Conservation (phyloP, 495 filamentous ascomycete genomes). For the Schizothecium vesticola region DNA sequence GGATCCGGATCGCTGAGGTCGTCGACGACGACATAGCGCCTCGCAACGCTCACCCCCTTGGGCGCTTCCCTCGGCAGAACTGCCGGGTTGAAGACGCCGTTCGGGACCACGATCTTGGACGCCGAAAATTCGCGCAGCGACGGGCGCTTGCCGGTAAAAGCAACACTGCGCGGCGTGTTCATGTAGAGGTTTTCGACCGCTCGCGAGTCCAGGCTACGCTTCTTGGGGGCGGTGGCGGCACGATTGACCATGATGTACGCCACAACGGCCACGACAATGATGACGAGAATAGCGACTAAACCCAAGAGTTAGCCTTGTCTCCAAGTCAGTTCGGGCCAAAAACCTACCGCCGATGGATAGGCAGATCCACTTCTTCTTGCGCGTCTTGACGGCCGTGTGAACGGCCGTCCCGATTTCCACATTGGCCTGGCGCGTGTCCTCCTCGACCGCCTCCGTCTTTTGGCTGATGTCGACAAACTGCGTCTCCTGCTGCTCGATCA, state of each 20-base stretch:
- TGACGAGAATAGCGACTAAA: slow-evolving; percentile 44
- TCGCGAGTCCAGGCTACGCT: slow-evolving; percentile 22
- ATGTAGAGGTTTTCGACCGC: slow-evolving; percentile 28
- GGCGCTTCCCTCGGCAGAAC: background rate
- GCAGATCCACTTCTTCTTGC: slow-evolving; percentile 98
- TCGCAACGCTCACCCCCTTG: background rate
- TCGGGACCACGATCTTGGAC: slow-evolving; percentile 21
- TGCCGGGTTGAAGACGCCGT: slow-evolving; percentile 7
- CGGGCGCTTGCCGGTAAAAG: slow-evolving; percentile 19
- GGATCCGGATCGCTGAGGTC: background rate
- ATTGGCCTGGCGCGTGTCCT: slow-evolving; percentile 76
- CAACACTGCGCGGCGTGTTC: slow-evolving; percentile 25
- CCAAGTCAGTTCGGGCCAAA: background rate
- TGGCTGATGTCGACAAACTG: slow-evolving; percentile 78
- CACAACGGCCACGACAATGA: slow-evolving; percentile 47
- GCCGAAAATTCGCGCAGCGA: slow-evolving; percentile 18
- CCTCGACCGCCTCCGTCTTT: slow-evolving; percentile 70
- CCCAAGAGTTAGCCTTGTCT: slow-evolving; percentile 14
- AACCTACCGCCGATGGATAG: slow-evolving; percentile 73
- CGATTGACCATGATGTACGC: slow-evolving; percentile 39
- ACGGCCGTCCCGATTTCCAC: slow-evolving; percentile 72
- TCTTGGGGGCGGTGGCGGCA: slow-evolving; percentile 17
- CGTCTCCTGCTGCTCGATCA: slow-evolving; percentile 46
- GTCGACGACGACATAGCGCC: background rate
- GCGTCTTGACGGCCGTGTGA: slow-evolving; percentile 66